Evolutionary conservation across 2,329 filamentous ascomycete genomes (phyloP), one percentile per base, ranked within the genome.

Genomic region (Beauveria caledonica): DNA sequence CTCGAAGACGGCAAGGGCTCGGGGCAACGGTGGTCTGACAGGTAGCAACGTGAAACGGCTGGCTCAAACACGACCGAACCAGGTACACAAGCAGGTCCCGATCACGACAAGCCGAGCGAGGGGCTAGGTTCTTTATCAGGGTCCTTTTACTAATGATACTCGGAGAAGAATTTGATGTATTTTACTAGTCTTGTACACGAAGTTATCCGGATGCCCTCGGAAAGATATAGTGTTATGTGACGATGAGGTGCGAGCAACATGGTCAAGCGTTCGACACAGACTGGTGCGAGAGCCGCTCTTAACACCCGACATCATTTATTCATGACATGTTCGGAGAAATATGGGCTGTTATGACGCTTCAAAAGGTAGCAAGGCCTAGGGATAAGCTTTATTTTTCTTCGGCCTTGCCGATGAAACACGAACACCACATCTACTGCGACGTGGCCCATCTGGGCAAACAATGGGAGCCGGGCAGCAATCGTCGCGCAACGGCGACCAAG

Each of bases 31-130:
- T 59, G 46, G 46, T 59, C 56, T 45, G 46, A 59, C 57, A 45
- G 57, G 49, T 52, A 46, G 48, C 57, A 59, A 42, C 25, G 40
- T 59, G 57, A 59, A 59, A 59, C 57, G 57, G 19, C 48, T 59
- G 57, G 57, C 57, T 52, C 57, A 59, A 59, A 59, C 57, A 52
- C 19, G 57, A 36, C 25, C 27, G 17, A 45, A 21, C 55, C 55
- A 57, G n/a, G 29, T 9, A 51, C 54, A 21, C 21, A 48, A 19
- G 10, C 27, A 25, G 39, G 21, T 44, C 27, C 21, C 21, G 29
- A 19, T 21, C 27, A 42, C 9, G 44, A 40, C 21, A 15, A 48
- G 46, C 9, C 15, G 10, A 25, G 27, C 10, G 27, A 51, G 36
- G 56, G 45, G 55, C 19, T 19, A 9, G 11, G 9, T 44, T 29